phyloP scores from a whole-genome alignment of 2,329 filamentous ascomycete species.

The Fusarium lateritium region DNA sequence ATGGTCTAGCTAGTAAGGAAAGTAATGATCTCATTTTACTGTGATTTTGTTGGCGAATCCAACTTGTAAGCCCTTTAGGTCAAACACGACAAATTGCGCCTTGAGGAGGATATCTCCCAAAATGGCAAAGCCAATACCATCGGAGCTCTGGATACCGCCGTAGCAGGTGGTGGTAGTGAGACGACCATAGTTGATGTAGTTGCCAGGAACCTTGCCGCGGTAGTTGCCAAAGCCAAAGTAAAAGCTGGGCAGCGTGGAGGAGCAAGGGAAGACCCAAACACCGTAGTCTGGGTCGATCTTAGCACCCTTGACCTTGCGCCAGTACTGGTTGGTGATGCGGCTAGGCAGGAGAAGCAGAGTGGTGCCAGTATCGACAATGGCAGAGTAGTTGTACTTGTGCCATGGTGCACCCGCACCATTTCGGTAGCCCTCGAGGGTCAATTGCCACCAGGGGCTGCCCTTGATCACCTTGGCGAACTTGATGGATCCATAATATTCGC shows the following conservation, averaged over 20 bases:
- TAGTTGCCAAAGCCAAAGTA: constrained; percentile 54
- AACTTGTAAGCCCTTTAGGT: constrained; percentile 51
- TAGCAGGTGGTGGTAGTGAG: constrained; percentile 52
- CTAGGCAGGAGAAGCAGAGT: constrained; percentile 74
- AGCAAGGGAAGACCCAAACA: constrained; percentile 73
- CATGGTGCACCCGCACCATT: constrained; percentile 58
- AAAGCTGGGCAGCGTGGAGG: constrained; percentile 62
- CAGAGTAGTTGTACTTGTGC: constrained; percentile 56
- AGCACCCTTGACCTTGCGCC: constrained; percentile 68
- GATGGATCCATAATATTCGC: constrained; percentile 70
- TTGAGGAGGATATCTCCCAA: constrained; percentile 61
- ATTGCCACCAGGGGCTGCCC: constrained; percentile 73
- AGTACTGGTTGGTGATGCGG: constrained; percentile 70
- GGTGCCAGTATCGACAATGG: constrained; percentile 80
- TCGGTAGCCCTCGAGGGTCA: constrained; percentile 69
- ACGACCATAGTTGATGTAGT: constrained; percentile 57
- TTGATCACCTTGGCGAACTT: constrained; percentile 68
- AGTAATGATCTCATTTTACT: not conserved
- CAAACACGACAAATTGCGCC: constrained; percentile 61
- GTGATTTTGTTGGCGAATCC: constrained; percentile 59
- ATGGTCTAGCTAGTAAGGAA: not conserved
- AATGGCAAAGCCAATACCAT: constrained; percentile 56
- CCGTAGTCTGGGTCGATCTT: constrained; percentile 61
- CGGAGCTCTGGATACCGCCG: constrained; percentile 57
- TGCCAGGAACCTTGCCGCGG: constrained; percentile 54